Conservation (phyloP, 1,139 yeast species). For the Wickerhamomyces sp. region DNA sequence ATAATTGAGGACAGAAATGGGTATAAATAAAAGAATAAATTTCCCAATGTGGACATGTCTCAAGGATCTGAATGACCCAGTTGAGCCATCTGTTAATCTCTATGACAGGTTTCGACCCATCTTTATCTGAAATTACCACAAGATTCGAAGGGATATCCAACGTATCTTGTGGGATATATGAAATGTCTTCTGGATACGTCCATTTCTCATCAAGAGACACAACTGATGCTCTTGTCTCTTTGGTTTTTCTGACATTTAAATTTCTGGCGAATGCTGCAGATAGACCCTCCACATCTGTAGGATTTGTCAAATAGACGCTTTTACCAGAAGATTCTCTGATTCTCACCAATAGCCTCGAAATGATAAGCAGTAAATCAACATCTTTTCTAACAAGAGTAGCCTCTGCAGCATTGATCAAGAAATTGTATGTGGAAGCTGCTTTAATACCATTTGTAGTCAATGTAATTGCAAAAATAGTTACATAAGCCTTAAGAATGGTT, state of each 20-base stretch:
- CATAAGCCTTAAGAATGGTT: constrained; percentile 19
- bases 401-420: constrained; percentile 25
- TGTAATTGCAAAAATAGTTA: constrained; percentile 21
- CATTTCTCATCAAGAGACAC: constrained; percentile 33
- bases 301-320: constrained; percentile 45
- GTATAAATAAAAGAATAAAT: constrained; percentile 62
- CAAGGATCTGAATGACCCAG: constrained; percentile 44
- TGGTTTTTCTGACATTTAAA: constrained; percentile 24
- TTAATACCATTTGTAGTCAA: constrained; percentile 23
- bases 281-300: constrained; percentile 62
- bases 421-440: constrained; percentile 27
- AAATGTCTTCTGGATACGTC: constrained; percentile 56
- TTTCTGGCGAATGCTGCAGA: constrained; percentile 56
- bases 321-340: constrained; percentile 47
- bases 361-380: constrained; percentile 37
- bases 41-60: constrained; percentile 65
- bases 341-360: constrained; percentile 51
- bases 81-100: constrained; percentile 51
- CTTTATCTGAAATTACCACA: constrained; percentile 11
- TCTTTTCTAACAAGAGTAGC: constrained; percentile 29
- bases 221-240: constrained; percentile 12
- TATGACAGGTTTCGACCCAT: constrained; percentile 21
- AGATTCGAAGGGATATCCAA: constrained; percentile 31
- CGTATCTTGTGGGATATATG: constrained; percentile 41
- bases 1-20: constrained; percentile 67